Conservation (phyloP, 75 land plant genomes). For the Larix kaempferi region DNA sequence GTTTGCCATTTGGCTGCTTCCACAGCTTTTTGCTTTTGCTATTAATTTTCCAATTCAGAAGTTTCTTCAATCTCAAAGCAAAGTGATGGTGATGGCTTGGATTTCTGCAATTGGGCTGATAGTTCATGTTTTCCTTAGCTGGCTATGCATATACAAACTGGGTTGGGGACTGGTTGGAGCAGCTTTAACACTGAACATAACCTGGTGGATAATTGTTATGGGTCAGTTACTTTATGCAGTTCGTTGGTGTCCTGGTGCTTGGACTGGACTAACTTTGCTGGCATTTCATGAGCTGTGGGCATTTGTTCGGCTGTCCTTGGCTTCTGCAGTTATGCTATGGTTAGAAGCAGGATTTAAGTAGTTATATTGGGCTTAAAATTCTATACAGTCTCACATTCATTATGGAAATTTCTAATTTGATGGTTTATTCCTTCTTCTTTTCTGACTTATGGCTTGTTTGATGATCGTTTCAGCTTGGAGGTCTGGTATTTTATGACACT, state of each 20-base stretch:
- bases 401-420: too few relatives aligned
- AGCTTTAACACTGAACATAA: constrained; percentile 16
- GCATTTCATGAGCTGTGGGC: constrained; percentile 12
- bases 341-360: not conserved
- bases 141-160: constrained; percentile 18
- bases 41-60: constrained; percentile 69
- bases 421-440: too few relatives aligned
- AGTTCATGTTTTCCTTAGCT: constrained; percentile 24
- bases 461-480: constrained; percentile 33
- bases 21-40: constrained; percentile 63
- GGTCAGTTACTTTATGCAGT: constrained; percentile 15
- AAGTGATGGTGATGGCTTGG: constrained; percentile 26
- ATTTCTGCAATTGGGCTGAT: constrained; percentile 13
- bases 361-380: not conserved
- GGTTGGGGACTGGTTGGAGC: constrained; percentile 22
- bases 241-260: constrained; percentile 14
- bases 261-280: constrained; percentile 20
- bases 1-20: constrained; percentile 54
- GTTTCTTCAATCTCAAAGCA: constrained; percentile 27
- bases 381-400: not conserved
- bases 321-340: constrained; percentile 30
- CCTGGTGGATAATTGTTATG: constrained; percentile 20
- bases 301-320: constrained; percentile 19
- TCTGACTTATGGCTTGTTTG: not conserved
- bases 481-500: constrained; percentile 44